Evolutionary conservation across 768 basidiomycete species (phyloP), one percentile per base, ranked within the genome.

Genomic region (Tricholoma bakamatsutake): DNA sequence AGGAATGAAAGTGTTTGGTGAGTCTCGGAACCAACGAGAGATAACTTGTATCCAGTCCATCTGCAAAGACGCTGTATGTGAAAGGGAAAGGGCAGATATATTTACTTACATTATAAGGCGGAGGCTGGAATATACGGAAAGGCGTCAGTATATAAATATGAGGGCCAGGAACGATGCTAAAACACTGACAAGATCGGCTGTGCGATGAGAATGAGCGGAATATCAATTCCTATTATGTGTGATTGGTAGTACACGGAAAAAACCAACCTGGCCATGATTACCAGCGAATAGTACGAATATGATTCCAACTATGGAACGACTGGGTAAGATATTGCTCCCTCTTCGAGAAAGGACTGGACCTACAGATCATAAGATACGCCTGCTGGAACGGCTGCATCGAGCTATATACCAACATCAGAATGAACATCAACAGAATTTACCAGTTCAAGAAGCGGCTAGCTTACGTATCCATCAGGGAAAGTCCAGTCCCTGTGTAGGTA

Each of bases 261-360:
- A 27, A n/a, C 46, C n/a, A n/a, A 88, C 86, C 66, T 86, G 73
- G 0, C 84, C 87, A 59, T 87, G 88, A 64, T 91, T 91, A 13
- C 89, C 89, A 24, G 85, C 88, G 33, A 90, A 69, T 54, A 92
- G 87, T 11, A 79, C 72, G 40, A 87, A 75, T 9, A 83, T 77
- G 60, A 88, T 63, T 30, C 76, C 67, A 61, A 85, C 78, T 80
- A 9, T 17, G 9, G 5, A 10, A 48, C 9, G 12, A 31, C 6
- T 28, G 30, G 11, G 17, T 17, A 15, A 31, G 12, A 31, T 48
- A 0, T 28, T 5, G n/a, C 28, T 48, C 15, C 15, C 15, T 31
- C 17, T 48, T 27, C 24, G 13, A 15, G 5, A 7, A 30, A 30
- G 31, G 30, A 13, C 27, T 28, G 3, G 21, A 63, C 74, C 24